These are phyloP conservation scores for Alloteropsis angusta DNA, from an alignment of 202 grass and related monocot species.

Conservation along the genomic window DNA sequence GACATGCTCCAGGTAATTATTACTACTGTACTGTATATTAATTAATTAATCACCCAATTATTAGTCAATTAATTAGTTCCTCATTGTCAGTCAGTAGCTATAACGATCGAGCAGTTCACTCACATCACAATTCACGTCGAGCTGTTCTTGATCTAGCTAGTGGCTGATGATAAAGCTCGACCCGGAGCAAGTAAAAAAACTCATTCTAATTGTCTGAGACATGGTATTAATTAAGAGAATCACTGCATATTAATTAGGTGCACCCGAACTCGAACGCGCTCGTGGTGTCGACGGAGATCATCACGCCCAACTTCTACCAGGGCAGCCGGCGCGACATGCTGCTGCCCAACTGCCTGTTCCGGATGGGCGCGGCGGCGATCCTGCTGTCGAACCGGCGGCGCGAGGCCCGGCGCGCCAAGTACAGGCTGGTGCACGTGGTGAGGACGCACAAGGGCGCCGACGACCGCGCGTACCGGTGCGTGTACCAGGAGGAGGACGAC, in stretches of 20 bases:
- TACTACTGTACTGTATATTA: neutral
- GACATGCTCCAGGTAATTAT: slow-evolving; percentile 65
- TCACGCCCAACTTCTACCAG: slow-evolving; percentile 84
- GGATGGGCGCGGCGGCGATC: slow-evolving; percentile 82
- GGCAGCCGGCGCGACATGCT: slow-evolving; percentile 62
- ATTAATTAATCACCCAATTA: too few relatives aligned
- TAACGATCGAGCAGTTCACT: too few relatives aligned
- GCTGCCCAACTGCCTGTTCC: slow-evolving; percentile 78
- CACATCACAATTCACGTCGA: neutral
- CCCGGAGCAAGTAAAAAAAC: too few relatives aligned
- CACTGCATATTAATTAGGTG: slow-evolving; percentile 43
- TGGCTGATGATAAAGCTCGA: too few relatives aligned
- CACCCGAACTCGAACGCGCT: slow-evolving; percentile 68
- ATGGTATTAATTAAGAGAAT: too few relatives aligned
- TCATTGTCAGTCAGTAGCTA: too few relatives aligned
- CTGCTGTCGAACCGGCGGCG: slow-evolving; percentile 65
- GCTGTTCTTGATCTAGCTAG: neutral
- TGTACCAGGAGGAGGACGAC: slow-evolving; percentile 88
- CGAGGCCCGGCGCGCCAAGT: slow-evolving; percentile 59
- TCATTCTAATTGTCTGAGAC: too few relatives aligned
- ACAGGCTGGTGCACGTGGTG: slow-evolving; percentile 75
- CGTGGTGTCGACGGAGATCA: slow-evolving; percentile 81
- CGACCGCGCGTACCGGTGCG: slow-evolving; percentile 79
- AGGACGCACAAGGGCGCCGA: slow-evolving; percentile 85
- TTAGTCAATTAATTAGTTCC: neutral